Base-by-base conservation (phyloP, 306 rosid genomes). In the Luffa acutangula region DNA sequence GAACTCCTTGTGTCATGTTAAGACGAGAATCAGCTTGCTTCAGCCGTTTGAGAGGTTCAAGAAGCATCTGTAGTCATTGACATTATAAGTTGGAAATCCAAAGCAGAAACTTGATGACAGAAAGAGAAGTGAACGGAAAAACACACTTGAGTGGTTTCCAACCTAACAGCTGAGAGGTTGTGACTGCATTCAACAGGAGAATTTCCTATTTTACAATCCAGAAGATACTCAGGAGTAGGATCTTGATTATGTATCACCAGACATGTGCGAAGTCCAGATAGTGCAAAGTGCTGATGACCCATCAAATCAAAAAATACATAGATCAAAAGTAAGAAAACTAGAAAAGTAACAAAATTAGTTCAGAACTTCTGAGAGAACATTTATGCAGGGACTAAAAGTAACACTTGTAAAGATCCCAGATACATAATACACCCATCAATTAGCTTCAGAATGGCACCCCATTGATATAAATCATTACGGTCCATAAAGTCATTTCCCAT, bases 121-220 rank as follows among this genome's bases (percentile, higher is more conserved):
- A 79, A 63, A 21, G 43, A 54, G 48, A 83, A 21, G 84, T 74
- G 25, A 60, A 79, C 66, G 80, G 71, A 79, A 14, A 67, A 72
- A 87, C 93, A 52, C 85, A 95, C 98, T 89, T 89, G 87, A 71
- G 97, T 91, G 82, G 97, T 95, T 85, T 95, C 93, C 87, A 95
- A 88, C 93, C 97, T 91, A 85, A 95, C 87, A 78, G 92, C 97
- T 3, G 97, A 91, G 80, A 92, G 97, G 86, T 95, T 92, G 80
- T 64, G 77, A 75, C 77, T 54, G 91, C 97, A 94, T 57, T 14
- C 25, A 8, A 88, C 84, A n/a, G 85, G 88, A 76, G 97, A 85
- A 79, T 81, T 85, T 87, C 98, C 97, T 77, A 94, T 94, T 85
- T 94, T 92, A 82, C 95, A 87, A 76, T 87, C 82, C 33, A 94